Conservation (phyloP, 2,329 filamentous ascomycete genomes). For the Fusarium secorum region DNA sequence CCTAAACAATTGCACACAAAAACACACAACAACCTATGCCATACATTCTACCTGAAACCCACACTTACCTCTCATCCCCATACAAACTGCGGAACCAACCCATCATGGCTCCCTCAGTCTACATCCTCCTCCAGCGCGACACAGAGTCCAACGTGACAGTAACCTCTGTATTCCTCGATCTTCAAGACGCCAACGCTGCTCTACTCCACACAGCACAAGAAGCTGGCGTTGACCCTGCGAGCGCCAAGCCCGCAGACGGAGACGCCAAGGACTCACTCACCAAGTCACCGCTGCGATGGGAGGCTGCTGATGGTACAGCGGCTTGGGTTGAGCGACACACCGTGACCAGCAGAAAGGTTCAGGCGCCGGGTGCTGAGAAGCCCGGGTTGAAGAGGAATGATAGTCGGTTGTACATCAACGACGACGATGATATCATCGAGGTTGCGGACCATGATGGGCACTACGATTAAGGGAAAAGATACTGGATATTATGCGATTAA, state of each 20-base stretch:
- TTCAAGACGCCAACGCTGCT: slow-evolving; percentile 49
- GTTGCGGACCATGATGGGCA: slow-evolving; percentile 37
- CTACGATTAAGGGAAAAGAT: slow-evolving; percentile 30
- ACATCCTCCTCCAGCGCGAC: slow-evolving; percentile 47
- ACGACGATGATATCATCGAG: slow-evolving; percentile 42
- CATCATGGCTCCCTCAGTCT: slow-evolving; percentile 44
- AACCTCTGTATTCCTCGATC: slow-evolving; percentile 45
- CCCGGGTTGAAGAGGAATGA: slow-evolving; percentile 35
- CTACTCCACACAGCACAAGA: slow-evolving; percentile 43
- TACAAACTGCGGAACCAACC: slow-evolving; percentile 8
- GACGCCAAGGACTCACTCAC: slow-evolving; percentile 19
- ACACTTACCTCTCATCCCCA: slow-evolving; percentile 16
- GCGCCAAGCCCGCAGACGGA: slow-evolving; percentile 25
- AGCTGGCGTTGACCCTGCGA: slow-evolving; percentile 36
- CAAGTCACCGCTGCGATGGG: slow-evolving; percentile 47
- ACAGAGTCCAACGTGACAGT: slow-evolving; percentile 38
- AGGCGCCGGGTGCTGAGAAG: slow-evolving; percentile 4
- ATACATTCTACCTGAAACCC: slow-evolving; percentile 2
- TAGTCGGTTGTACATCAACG: slow-evolving; percentile 40
- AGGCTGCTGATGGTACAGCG: slow-evolving; percentile 46
- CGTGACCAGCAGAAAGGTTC: slow-evolving; percentile 36
- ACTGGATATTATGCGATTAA: slow-evolving; percentile 4
- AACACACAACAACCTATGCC: slow-evolving; percentile 10
- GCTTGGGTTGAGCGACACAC: slow-evolving; percentile 51
- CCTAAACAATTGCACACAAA: neutral